Evolutionary conservation across 495 filamentous ascomycete species (phyloP).

Genomic region (Talaromyces trachyspermus): DNA sequence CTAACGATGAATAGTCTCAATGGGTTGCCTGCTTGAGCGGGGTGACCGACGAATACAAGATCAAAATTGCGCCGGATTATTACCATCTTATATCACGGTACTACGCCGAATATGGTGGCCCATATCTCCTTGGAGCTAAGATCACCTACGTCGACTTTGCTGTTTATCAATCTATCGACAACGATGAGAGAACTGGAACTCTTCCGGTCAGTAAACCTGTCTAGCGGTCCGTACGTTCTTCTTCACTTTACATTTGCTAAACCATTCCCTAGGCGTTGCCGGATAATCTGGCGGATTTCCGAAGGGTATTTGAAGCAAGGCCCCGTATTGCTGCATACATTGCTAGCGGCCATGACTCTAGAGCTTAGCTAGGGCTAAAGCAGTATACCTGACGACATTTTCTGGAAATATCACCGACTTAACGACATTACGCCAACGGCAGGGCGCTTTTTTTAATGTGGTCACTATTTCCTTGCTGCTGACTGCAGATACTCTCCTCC

Average conservation of each 20-base stretch:
- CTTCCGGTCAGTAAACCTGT: not conserved
- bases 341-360: not conserved
- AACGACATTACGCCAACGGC: too few relatives aligned
- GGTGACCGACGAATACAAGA: slow-evolving; percentile 15
- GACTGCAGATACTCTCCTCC: too few relatives aligned
- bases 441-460: too few relatives aligned
- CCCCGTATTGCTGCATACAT: slow-evolving; percentile 9
- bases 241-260: too few relatives aligned
- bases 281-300: not conserved
- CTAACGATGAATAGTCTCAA: slow-evolving; percentile 10
- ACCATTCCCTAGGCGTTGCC: not conserved
- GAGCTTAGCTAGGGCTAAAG: not conserved
- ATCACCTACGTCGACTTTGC: slow-evolving; percentile 30
- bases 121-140: slow-evolving; percentile 23
- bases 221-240: not conserved
- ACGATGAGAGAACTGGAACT: slow-evolving; percentile 15
- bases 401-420: too few relatives aligned
- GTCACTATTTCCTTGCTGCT: too few relatives aligned
- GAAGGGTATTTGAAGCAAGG: slow-evolving; percentile 5
- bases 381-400: too few relatives aligned
- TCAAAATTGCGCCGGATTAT: slow-evolving; percentile 18
- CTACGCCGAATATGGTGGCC: slow-evolving; percentile 17
- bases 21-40: slow-evolving; percentile 17
- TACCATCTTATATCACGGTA: slow-evolving; percentile 18
- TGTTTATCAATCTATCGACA: slow-evolving; percentile 25